Evolutionary conservation across 495 filamentous ascomycete genomes (phyloP).

Genomic region (Evernia prunastri): DNA sequence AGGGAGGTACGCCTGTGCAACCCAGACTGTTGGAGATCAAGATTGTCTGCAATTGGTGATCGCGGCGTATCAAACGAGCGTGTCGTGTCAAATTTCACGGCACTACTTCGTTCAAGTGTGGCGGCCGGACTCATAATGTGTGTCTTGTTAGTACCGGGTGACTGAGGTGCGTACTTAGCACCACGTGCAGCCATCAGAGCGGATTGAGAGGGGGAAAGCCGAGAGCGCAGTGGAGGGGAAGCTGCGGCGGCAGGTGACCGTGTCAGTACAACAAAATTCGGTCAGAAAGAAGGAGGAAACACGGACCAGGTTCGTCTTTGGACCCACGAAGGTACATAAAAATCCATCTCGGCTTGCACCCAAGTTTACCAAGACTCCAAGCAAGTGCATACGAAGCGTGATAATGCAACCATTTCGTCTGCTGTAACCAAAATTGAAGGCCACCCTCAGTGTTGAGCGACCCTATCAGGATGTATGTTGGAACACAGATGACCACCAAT

Average conservation of each 20-base stretch:
- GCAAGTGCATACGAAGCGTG: constrained; percentile 1
- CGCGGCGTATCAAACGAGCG: background rate
- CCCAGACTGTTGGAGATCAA: background rate
- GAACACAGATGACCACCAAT: constrained; percentile 37
- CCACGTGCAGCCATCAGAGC: constrained; percentile 16
- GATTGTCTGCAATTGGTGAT: background rate
- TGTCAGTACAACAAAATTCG: background rate
- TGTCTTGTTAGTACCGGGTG: background rate
- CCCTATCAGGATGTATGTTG: constrained; percentile 40
- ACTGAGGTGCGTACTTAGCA: background rate
- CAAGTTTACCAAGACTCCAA: background rate
- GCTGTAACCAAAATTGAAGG: constrained; percentile 17
- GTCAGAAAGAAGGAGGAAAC: background rate
- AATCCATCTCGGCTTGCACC: constrained; percentile 1
- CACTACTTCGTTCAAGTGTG: constrained; percentile 2
- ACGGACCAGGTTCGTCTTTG: background rate
- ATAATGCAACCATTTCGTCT: constrained; percentile 8
- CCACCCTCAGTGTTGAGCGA: constrained; percentile 32
- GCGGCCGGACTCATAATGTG: constrained; percentile 1
- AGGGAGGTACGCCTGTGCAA: background rate
- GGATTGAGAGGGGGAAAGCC: background rate
- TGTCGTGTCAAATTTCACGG: background rate
- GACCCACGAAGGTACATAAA: background rate
- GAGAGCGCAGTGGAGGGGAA: background rate
- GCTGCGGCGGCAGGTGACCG: background rate